phyloP scores from a whole-genome alignment of 2,329 filamentous ascomycete genomes.

The Emergomyces pasteurianus region DNA sequence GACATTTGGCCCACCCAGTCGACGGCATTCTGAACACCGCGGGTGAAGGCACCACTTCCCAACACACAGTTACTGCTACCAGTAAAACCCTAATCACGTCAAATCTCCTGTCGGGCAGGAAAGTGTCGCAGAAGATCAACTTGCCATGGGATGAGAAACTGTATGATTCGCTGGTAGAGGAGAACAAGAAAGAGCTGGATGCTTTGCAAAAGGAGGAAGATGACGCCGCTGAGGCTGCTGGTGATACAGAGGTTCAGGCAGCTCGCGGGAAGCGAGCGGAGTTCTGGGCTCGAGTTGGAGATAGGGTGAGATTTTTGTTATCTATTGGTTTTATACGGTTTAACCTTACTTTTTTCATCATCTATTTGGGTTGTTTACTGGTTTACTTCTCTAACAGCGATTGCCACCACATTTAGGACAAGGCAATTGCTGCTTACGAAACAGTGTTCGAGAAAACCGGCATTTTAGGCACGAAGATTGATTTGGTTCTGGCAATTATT shows the following conservation, averaged over 20 bases:
- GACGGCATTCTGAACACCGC: conserved; percentile 58
- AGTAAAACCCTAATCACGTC: conserved; percentile 47
- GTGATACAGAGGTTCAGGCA: conserved; percentile 87
- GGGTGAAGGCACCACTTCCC: conserved; percentile 50
- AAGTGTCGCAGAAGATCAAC: conserved; percentile 50
- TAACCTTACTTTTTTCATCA: background rate
- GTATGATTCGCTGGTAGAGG: conserved; percentile 63
- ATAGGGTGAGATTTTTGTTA: conserved; percentile 58
- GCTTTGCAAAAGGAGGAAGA: conserved; percentile 76
- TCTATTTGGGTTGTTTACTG: conserved; percentile 2
- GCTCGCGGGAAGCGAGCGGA: conserved; percentile 91
- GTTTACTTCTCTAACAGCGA: background rate
- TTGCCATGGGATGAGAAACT: conserved; percentile 85
- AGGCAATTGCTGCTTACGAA: conserved; percentile 86
- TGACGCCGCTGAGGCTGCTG: conserved; percentile 88
- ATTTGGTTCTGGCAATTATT: conserved; percentile 91
- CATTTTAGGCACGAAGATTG: conserved; percentile 92
- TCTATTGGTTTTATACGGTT: too few species aligned
- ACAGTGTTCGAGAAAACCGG: conserved; percentile 94
- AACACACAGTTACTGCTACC: conserved; percentile 30
- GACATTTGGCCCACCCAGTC: conserved; percentile 51
- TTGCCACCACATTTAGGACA: conserved; percentile 51
- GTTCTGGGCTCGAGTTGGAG: conserved; percentile 88
- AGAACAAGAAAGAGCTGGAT: conserved; percentile 68
- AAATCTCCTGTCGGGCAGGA: conserved; percentile 64